Percentiles rank a stretch among this genome's conserved stretches.
phyloP scores from a whole-genome alignment of 768 basidiomycete species.

The Cyathus striatus region DNA sequence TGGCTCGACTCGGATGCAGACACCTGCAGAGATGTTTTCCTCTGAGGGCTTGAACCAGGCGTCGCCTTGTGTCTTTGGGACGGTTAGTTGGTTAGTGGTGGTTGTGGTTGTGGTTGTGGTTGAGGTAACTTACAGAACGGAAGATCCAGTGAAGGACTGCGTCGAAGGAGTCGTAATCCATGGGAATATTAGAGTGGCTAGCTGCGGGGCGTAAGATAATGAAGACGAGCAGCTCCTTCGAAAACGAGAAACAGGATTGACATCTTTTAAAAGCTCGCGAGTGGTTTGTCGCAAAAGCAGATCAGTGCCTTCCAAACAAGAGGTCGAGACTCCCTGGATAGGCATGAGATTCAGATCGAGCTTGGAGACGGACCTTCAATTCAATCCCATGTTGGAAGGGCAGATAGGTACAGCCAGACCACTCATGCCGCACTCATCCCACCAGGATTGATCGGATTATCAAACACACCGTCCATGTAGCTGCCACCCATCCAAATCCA shows the following conservation, averaged over 20 bases:
- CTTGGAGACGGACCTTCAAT: too few relatives aligned
- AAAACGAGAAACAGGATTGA: too few relatives aligned
- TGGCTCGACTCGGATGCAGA: conserved; percentile 66
- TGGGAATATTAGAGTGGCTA: conserved; percentile 31
- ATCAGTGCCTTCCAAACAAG: conserved; percentile 17
- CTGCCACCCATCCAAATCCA: conserved; percentile 8
- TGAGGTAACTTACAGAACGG: conserved; percentile 53
- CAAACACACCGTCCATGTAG: conserved; percentile 11
- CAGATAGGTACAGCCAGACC: conserved; percentile 9
- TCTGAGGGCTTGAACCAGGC: conserved; percentile 86
- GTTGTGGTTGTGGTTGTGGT: too few relatives aligned
- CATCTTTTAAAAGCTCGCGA: conserved; percentile 24
- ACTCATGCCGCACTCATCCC: conserved; percentile 21
- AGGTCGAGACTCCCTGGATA: conserved; percentile 21
- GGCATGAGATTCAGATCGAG: too few relatives aligned
- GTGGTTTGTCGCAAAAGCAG: too few relatives aligned
- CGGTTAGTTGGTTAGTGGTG: too few relatives aligned
- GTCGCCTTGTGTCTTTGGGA: conserved; percentile 65
- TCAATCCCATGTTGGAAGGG: conserved; percentile 9
- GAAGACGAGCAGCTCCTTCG: too few relatives aligned
- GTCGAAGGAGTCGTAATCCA: conserved; percentile 81
- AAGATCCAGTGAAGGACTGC: conserved; percentile 79
- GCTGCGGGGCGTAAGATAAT: too few relatives aligned
- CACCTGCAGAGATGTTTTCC: conserved; percentile 76
- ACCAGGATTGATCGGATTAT: conserved; percentile 24